Evolutionary conservation across 1,284 basidiomycete genomes (phyloP), one percentile per base, ranked within the genome.

Genomic region (Laetiporus sulphureus): DNA sequence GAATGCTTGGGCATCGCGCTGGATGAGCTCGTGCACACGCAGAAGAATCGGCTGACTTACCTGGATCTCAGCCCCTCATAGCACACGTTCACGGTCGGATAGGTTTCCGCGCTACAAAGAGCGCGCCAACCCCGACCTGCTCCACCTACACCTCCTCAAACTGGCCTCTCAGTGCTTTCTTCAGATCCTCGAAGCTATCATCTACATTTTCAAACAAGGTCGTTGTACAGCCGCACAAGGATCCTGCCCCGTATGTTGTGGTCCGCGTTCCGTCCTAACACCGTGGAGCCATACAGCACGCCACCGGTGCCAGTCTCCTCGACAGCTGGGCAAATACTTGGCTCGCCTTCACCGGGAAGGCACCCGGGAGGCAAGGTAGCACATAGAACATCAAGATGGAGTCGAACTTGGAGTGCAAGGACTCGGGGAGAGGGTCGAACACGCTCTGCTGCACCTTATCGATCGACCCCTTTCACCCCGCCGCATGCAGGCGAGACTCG

Each of bases 331-430:
- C 36, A 35, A 54, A 42, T 5, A 55, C 50, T 2, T 38, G 27
- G 7, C 18, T 36, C 10, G 46, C 51, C 40, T 57, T 57, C 12
- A 34, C 32, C 7, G 51, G 50, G 32, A 59, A 49, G n/a, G 41
- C 18, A 13, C 55, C 54, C 0, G 51, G 54, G 30, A 59, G 48
- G 38, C 51, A 53, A 40, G 57, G 52, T 38, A 59, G 44, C 23
- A 55, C 21, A 44, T 57, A 53, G 47, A 53, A 55, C 11, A 54
- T 40, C 32, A 54, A 53, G 39, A 55, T 41, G 13, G 55, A 53
- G 38, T 57, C 51, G 45, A 51, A 55, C 24, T 18, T 35, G 13
- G 37, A 44, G 22, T 31, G 42, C 35, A 45, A 15, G 8, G 12
- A 11, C 32, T 31, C 34, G 1, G 57, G 48, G 5, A 54, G 44